phyloP scores from a whole-genome alignment of 768 basidiomycete species.

The Russula olivacea region DNA sequence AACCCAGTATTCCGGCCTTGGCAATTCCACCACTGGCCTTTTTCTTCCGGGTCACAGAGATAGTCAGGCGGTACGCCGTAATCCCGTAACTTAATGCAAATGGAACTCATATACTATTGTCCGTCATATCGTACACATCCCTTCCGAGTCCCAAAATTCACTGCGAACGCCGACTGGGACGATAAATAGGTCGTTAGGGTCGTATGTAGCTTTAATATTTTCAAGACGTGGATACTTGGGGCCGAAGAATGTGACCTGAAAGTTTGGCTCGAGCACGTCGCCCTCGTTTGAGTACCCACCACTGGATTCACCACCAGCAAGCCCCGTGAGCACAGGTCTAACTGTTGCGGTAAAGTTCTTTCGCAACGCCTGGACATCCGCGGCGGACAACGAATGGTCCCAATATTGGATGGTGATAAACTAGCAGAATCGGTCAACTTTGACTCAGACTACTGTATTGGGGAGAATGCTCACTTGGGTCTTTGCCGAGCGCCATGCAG shows the following conservation, averaged over 20 bases:
- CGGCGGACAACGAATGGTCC: slow-evolving; percentile 1
- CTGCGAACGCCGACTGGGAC: slow-evolving; percentile 32
- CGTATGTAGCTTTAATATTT: slow-evolving; percentile 31
- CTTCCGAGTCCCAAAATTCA: slow-evolving; percentile 33
- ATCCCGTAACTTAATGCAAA: too few relatives aligned
- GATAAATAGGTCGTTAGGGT: slow-evolving; percentile 34
- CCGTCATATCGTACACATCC: slow-evolving; percentile 26
- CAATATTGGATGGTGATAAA: background rate
- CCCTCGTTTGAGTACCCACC: slow-evolving; percentile 36
- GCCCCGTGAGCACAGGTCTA: slow-evolving; percentile 29
- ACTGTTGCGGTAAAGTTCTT: slow-evolving; percentile 27
- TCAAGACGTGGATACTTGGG: slow-evolving; percentile 33
- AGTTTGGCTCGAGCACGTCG: slow-evolving; percentile 32
- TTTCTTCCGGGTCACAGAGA: too few relatives aligned
- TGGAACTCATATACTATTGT: background rate
- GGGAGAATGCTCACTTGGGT: slow-evolving; percentile 31
- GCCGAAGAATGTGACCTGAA: slow-evolving; percentile 35
- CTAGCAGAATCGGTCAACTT: background rate
- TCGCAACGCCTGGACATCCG: slow-evolving; percentile 25
- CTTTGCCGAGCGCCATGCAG: slow-evolving; percentile 37
- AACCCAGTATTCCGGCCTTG: too few relatives aligned
- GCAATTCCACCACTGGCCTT: too few relatives aligned
- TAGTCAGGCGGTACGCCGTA: too few relatives aligned
- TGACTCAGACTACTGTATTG: background rate
- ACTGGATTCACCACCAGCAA: slow-evolving; percentile 29